Evolutionary conservation across 495 filamentous ascomycete species (phyloP), one percentile per base, ranked within the genome.

Genomic region (Penicillium cosmopolitanum): DNA sequence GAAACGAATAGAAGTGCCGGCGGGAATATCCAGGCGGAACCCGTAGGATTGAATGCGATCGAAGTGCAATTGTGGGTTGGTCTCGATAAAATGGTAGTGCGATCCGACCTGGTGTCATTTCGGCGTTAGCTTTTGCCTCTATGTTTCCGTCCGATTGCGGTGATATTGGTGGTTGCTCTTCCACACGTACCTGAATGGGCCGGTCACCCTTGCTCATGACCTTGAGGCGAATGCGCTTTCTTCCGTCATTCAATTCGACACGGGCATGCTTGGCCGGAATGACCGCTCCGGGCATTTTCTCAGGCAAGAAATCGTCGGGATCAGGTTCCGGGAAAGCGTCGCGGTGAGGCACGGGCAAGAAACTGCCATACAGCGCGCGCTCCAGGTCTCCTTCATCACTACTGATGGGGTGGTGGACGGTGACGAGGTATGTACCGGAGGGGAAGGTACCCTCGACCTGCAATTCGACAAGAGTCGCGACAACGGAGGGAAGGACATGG

Each of bases 51-150:
- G 84, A 28, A 85, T 72, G n/a, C 95, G 90, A 72, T 98, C 95
- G 72, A 98, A 98, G 67, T 91, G 85, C 54, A 98, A 79, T 72
- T 89, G 85, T 19, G 93, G 90, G 69, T 98, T 98, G 19, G 86
- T 89, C 79, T 98, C 95, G 66, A 97, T 84, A 72, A 98, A 92
- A 75, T 98, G 93, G 74, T 98, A 98, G 72, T 98, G 95, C 56
- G 91, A 96, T 18, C 95, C 95, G 61, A 93, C 82, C 85, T 89
- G 65, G n/a, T n/a, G n/a, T 48, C 10, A 9, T 10, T 21, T 46
- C 25, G 8, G 13, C 31, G 35, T 57, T 18, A 55, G 48, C 31
- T 16, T 51, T 59, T n/a, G 42, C 47, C 48, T 48, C 18, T 40
- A 13, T 16, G 21, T 28, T 7, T n/a, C 8, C 15, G 18, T 5